Percentiles rank a stretch among this genome's conserved stretches.
phyloP scores from a whole-genome alignment of 2,329 filamentous ascomycete species.

The Botryotinia narcissicola region DNA sequence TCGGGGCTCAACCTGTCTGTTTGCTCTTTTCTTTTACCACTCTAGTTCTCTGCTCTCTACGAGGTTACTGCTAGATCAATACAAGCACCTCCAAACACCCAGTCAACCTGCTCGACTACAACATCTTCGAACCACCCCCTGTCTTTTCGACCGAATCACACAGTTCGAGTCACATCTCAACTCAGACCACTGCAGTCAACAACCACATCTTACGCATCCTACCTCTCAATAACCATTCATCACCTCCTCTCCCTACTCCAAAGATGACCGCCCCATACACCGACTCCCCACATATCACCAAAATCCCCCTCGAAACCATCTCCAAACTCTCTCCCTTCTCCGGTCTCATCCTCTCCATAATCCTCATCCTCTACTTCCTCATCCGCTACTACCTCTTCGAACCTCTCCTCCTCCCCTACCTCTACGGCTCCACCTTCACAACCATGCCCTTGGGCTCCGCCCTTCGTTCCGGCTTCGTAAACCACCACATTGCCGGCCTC shows the following conservation, averaged over 20 bases:
- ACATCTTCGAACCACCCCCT: not conserved
- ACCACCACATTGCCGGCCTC: constrained; percentile 46
- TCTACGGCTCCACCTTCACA: constrained; percentile 41
- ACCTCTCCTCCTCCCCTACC: constrained; percentile 39
- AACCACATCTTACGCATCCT: not conserved
- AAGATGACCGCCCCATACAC: not conserved
- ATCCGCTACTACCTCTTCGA: constrained; percentile 42
- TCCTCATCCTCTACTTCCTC: constrained; percentile 34
- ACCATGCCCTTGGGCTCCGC: constrained; percentile 37
- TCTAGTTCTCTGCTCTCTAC: not conserved
- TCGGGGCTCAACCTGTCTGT: not conserved
- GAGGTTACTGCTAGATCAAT: not conserved
- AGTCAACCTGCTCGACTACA: not conserved
- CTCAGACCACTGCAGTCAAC: not conserved
- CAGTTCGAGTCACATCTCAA: not conserved
- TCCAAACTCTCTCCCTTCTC: constrained; percentile 33
- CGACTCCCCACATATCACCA: constrained; percentile 28
- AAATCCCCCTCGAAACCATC: constrained; percentile 31
- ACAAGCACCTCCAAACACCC: not conserved
- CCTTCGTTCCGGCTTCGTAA: constrained; percentile 44
- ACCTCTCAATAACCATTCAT: not conserved
- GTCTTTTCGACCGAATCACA: not conserved
- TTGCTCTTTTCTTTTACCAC: not conserved
- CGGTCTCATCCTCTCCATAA: constrained; percentile 34
- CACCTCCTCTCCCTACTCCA: no score